A percentile compares a stretch with the other conserved stretches of the same genome.
Evolutionary conservation across 768 basidiomycete species (phyloP).

Genomic region (Stropharia rugosoannulata): DNA sequence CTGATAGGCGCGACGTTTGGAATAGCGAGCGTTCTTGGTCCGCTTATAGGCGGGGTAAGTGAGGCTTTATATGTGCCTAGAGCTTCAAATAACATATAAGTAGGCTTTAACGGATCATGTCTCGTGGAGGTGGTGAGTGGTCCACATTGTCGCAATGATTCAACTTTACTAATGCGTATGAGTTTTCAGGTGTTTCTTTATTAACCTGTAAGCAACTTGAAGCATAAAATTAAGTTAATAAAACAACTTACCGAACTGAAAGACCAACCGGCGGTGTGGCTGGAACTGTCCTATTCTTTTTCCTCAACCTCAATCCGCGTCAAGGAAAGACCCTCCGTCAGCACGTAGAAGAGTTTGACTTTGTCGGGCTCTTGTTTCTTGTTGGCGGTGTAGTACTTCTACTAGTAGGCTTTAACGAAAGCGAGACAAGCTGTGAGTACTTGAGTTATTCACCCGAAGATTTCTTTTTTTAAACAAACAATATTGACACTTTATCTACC

Average conservation of each 20-base stretch:
- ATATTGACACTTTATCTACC: not conserved
- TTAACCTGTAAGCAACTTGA: constrained; percentile 55
- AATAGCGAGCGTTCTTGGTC: constrained; percentile 69
- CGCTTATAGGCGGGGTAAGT: constrained; percentile 79
- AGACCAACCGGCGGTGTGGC: constrained; percentile 77
- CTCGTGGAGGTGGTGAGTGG: constrained; percentile 71
- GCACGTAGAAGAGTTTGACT: constrained; percentile 70
- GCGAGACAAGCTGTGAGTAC: constrained; percentile 65
- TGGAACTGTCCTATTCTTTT: constrained; percentile 60
- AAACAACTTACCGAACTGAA: not conserved
- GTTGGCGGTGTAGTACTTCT: constrained; percentile 66
- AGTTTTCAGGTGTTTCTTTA: constrained; percentile 65
- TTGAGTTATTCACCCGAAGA: not conserved
- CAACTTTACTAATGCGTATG: constrained; percentile 1
- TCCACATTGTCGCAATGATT: not conserved
- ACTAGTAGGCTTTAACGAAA: constrained; percentile 71
- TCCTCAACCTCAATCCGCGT: constrained; percentile 80
- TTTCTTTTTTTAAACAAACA: not conserved
- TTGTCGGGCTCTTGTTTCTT: constrained; percentile 62
- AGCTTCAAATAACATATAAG: constrained; percentile 3
- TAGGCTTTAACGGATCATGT: constrained; percentile 73
- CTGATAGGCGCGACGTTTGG: constrained; percentile 80
- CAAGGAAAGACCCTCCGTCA: constrained; percentile 53
- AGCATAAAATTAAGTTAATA: not conserved
- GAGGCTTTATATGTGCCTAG: not conserved